These are phyloP conservation scores for Blastocystis sp. DNA, from an alignment of 352 stramenopile genomes.

Conservation along the genomic window DNA sequence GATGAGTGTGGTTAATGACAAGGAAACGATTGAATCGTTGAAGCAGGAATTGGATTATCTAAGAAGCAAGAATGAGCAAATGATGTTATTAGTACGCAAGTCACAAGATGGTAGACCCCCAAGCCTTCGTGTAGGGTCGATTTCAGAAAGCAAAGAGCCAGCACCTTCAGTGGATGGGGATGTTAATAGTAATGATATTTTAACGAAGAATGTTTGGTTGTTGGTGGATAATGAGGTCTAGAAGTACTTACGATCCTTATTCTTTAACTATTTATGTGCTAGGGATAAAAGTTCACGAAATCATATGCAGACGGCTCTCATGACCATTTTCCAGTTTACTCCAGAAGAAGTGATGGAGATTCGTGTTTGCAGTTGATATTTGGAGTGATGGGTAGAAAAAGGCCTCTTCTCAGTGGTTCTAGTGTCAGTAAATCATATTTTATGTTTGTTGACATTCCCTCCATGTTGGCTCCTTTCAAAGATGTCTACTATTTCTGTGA, in stretches of 20 bases:
- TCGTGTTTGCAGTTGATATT: neutral
- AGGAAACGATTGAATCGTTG: conserved; percentile 40
- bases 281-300: conserved; percentile 13
- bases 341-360: conserved; percentile 47
- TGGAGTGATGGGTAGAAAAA: conserved; percentile 17
- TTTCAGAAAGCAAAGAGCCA: neutral
- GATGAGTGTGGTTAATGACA: neutral
- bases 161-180: neutral
- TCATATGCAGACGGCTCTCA: conserved; percentile 47
- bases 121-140: too few relatives aligned
- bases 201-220: conserved; percentile 25
- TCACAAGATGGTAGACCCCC: neutral
- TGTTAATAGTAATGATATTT: neutral
- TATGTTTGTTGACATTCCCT: conserved; percentile 24
- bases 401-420: neutral
- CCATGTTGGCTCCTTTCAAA: neutral
- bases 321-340: conserved; percentile 48
- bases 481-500: neutral
- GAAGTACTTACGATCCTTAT: conserved; percentile 30
- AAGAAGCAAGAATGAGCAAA: conserved; percentile 25
- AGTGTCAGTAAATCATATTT: neutral
- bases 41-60: conserved; percentile 18
- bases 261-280: conserved; percentile 33
- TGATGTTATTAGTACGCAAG: conserved; percentile 12
- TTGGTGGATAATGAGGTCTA: neutral